These are phyloP conservation scores for Endocalyx cinctus DNA, from an alignment of 2,329 filamentous ascomycete species.

Conservation along the genomic window DNA sequence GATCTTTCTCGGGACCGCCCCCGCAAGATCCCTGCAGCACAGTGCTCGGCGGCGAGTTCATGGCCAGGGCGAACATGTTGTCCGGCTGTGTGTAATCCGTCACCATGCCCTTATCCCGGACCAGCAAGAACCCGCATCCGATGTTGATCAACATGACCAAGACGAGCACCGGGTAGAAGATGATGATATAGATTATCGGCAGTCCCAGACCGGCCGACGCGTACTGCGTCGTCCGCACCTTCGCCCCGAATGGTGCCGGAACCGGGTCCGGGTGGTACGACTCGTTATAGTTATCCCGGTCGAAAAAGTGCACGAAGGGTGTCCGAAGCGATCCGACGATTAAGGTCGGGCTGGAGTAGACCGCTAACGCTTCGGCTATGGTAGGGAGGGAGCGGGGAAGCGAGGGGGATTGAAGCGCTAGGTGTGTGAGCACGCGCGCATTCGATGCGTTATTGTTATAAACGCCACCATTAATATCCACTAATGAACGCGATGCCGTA, in stretches of 20 bases:
- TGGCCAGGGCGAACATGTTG: conserved; percentile 2
- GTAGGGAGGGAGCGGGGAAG: conserved; percentile 43
- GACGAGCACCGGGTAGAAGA: background rate
- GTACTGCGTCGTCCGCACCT: background rate
- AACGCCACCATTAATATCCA: conserved; percentile 38
- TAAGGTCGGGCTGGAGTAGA: conserved; percentile 53
- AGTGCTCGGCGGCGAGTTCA: conserved; percentile 30
- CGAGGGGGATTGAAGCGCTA: conserved; percentile 25
- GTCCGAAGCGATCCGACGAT: conserved; percentile 45
- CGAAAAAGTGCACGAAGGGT: conserved; percentile 33
- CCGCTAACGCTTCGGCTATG: conserved; percentile 55
- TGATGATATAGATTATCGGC: too few relatives aligned
- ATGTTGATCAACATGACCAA: conserved; percentile 1
- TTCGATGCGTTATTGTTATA: conserved; percentile 38
- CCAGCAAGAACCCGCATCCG: background rate
- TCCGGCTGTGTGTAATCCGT: conserved; percentile 1
- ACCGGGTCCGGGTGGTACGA: background rate
- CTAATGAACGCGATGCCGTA: conserved; percentile 9
- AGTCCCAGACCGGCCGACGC: background rate
- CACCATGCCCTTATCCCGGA: background rate
- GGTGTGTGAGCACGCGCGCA: conserved; percentile 38
- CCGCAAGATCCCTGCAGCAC: conserved; percentile 35
- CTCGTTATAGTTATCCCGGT: background rate
- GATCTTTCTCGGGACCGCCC: conserved; percentile 28
- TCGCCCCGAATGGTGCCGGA: background rate